phyloP scores from a whole-genome alignment of 2,329 filamentous ascomycete genomes.

The Paramyrothecium sp. region DNA sequence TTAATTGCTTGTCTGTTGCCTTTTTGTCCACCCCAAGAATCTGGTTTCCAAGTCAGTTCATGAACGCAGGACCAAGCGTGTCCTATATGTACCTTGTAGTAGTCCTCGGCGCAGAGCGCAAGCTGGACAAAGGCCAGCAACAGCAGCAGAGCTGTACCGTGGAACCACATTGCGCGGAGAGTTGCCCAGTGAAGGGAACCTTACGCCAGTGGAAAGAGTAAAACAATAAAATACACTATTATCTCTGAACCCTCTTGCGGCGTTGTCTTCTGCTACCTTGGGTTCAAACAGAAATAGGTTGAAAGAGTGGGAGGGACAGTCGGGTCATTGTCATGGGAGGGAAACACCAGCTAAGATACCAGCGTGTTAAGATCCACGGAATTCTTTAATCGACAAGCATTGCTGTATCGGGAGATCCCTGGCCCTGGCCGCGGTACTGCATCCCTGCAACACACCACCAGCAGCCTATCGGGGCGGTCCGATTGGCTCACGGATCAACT shows the following conservation, averaged over 20 bases:
- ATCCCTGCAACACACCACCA: slow-evolving; percentile 51
- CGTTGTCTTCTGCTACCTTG: background rate
- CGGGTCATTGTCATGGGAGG: slow-evolving; percentile 3
- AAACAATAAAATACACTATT: background rate
- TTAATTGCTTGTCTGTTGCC: slow-evolving; percentile 84
- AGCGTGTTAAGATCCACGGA: slow-evolving; percentile 31
- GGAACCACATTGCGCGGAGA: slow-evolving; percentile 48
- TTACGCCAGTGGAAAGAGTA: background rate
- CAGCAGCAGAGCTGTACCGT: slow-evolving; percentile 46
- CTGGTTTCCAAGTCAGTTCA: slow-evolving; percentile 36
- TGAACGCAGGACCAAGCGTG: background rate
- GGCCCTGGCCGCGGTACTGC: slow-evolving; percentile 38
- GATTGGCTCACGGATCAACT: slow-evolving; percentile 18
- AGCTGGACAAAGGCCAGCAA: slow-evolving; percentile 54
- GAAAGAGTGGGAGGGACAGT: slow-evolving; percentile 4
- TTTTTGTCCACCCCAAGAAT: slow-evolving; percentile 76
- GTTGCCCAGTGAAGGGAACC: slow-evolving; percentile 12
- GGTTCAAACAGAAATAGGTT: background rate
- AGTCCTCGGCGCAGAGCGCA: slow-evolving; percentile 65
- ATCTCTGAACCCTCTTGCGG: background rate
- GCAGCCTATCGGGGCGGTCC: slow-evolving; percentile 15
- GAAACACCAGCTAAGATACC: slow-evolving; percentile 18
- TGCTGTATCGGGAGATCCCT: background rate
- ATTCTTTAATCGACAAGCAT: background rate
- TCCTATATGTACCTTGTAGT: slow-evolving; percentile 63